Percentiles rank a stretch among this genome's conserved stretches.
Conservation (phyloP, 2,329 filamentous ascomycete species). For the Ophiostoma sp. region DNA sequence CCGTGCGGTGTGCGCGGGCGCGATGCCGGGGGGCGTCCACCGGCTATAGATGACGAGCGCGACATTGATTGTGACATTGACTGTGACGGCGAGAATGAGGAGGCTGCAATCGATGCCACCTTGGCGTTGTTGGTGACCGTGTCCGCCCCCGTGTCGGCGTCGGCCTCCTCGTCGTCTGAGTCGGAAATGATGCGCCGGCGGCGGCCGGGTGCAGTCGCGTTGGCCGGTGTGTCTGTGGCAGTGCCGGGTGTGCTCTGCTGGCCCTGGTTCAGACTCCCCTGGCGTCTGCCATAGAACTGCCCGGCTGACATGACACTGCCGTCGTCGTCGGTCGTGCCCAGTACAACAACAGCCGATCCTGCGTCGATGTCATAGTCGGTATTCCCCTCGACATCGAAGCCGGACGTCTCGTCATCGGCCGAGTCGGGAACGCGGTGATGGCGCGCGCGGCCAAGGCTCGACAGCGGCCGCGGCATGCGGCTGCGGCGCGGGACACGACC, state of each 20-base stretch:
- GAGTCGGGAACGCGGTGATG: slow-evolving; percentile 4
- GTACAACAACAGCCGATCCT: slow-evolving; percentile 17
- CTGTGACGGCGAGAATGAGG: background rate
- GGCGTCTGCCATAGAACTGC: slow-evolving; percentile 18
- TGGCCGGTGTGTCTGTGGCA: background rate
- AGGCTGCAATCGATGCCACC: background rate
- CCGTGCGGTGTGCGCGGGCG: slow-evolving; percentile 13
- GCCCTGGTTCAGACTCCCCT: background rate
- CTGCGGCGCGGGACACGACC: background rate
- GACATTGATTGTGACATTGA: background rate
- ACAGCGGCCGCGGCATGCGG: background rate
- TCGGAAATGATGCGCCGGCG: slow-evolving; percentile 21
- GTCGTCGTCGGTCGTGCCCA: slow-evolving; percentile 21
- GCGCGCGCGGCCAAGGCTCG: background rate
- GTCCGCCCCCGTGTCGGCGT: background rate
- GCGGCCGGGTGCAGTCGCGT: background rate
- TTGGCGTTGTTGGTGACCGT: background rate
- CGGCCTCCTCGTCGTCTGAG: slow-evolving; percentile 19
- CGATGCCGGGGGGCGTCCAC: background rate
- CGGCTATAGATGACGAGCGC: background rate
- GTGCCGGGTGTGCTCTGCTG: background rate
- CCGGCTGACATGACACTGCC: slow-evolving; percentile 15
- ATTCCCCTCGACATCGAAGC: background rate
- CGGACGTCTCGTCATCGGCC: background rate
- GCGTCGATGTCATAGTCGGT: background rate